phyloP scores from a whole-genome alignment of 2,329 filamentous ascomycete species.

The Xylaria arbuscula region DNA sequence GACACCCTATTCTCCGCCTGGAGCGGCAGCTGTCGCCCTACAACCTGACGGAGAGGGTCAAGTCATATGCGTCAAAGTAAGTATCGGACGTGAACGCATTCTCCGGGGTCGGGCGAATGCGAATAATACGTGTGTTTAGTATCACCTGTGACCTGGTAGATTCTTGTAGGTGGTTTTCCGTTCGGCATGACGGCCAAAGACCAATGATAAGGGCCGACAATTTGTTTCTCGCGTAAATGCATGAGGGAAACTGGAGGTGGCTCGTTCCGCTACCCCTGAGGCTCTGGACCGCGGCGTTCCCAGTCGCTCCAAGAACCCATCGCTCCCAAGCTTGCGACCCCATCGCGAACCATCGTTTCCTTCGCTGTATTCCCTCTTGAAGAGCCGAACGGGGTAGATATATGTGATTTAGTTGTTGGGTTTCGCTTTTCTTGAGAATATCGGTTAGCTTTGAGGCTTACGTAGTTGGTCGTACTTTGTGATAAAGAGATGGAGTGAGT shows the following conservation, averaged over 20 bases:
- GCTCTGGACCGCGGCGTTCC: neutral
- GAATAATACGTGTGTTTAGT: neutral
- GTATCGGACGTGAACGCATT: neutral
- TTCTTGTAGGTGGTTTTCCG: neutral
- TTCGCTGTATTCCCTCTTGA: conserved; percentile 9
- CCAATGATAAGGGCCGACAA: conserved; percentile 1
- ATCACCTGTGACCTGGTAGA: conserved; percentile 9
- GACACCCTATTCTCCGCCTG: neutral
- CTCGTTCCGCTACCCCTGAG: neutral
- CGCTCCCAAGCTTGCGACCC: neutral
- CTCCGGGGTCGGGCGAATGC: neutral
- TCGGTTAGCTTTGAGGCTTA: neutral
- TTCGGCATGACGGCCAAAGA: neutral
- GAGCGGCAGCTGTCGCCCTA: neutral
- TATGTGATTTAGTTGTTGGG: neutral
- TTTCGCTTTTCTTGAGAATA: neutral
- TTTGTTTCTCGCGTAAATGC: conserved; percentile 4
- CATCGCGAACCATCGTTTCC: conserved; percentile 7
- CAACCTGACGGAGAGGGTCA: neutral
- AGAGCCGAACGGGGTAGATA: neutral
- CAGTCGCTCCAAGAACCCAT: neutral
- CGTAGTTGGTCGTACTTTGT: neutral
- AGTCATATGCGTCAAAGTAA: conserved; percentile 1
- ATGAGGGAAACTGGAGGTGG: neutral
- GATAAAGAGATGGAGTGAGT: neutral